Evolutionary conservation across 192 early-diverging fungal species (phyloP).

Genomic region (Backusella tarrabulga): DNA sequence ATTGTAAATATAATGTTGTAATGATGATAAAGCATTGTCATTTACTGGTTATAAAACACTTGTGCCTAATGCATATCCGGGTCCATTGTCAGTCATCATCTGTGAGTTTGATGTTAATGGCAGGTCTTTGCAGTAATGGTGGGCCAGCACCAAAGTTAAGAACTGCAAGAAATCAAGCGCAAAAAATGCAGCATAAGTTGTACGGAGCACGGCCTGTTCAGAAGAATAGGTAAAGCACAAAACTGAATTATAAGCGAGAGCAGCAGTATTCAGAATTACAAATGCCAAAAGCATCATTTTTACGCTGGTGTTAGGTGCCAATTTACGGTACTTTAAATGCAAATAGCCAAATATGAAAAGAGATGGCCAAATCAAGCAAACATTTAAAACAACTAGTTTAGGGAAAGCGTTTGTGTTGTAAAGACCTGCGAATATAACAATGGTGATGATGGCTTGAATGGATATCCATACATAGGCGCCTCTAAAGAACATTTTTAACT

Average conservation of each 20-base stretch:
- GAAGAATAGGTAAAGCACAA: neutral
- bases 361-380: neutral
- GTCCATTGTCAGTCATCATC: neutral
- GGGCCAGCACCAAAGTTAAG: neutral
- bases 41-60: too few species aligned
- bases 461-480: neutral
- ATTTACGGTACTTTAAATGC: neutral
- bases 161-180: neutral
- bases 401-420: neutral
- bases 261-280: neutral
- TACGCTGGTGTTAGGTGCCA: neutral
- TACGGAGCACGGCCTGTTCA: neutral
- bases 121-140: neutral
- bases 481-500: neutral
- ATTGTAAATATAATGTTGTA: neutral
- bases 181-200: neutral
- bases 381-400: neutral
- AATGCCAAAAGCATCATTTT: neutral
- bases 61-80: neutral
- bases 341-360: neutral
- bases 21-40: neutral
- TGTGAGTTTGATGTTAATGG: neutral
- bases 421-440: neutral
- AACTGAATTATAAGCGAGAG: neutral
- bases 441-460: neutral